Percentiles rank a stretch among this genome's conserved stretches.
These are phyloP conservation scores for Schoenoplectus triqueter DNA, from an alignment of 202 grass and related monocot genomes.

Conservation along the genomic window DNA sequence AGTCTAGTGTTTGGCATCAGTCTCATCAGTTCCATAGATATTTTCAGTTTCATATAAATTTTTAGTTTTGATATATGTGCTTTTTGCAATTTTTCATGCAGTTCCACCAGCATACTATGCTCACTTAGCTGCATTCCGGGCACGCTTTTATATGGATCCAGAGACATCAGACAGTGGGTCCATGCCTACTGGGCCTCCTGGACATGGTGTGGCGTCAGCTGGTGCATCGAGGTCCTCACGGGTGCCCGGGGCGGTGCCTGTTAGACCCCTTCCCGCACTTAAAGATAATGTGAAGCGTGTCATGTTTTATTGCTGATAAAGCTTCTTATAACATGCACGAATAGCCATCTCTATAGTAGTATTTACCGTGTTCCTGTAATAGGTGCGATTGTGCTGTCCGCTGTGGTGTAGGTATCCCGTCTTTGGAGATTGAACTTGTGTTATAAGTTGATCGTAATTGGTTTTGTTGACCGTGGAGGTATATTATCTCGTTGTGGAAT, in stretches of 20 bases:
- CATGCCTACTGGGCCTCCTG: slow-evolving; percentile 43
- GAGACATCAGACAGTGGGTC: slow-evolving; percentile 72
- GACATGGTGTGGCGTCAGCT: slow-evolving; percentile 35
- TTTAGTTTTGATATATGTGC: neutral
- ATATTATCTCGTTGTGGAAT: slow-evolving; percentile 1
- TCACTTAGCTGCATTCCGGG: slow-evolving; percentile 83
- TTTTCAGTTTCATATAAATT: neutral
- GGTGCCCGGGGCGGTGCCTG: slow-evolving; percentile 37
- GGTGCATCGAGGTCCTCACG: slow-evolving; percentile 47
- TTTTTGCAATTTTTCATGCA: slow-evolving; percentile 32
- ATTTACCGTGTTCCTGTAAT: neutral
- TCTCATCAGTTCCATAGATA: neutral
- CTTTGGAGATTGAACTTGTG: slow-evolving; percentile 6
- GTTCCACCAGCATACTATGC: slow-evolving; percentile 92
- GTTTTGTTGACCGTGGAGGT: neutral
- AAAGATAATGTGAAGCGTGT: slow-evolving; percentile 85
- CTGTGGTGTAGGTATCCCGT: slow-evolving; percentile 27
- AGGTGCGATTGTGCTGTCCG: slow-evolving; percentile 6
- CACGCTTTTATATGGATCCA: slow-evolving; percentile 87
- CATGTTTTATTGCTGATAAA: slow-evolving; percentile 81
- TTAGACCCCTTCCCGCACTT: slow-evolving; percentile 74
- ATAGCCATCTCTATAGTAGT: neutral
- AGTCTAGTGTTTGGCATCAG: neutral
- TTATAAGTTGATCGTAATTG: neutral
- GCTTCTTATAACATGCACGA: slow-evolving; percentile 4